Percentiles rank a stretch among this genome's conserved stretches.
These are phyloP conservation scores for Asterella californica DNA, from an alignment of 225 moss, liverwort and hornwort genomes.

Conservation along the genomic window DNA sequence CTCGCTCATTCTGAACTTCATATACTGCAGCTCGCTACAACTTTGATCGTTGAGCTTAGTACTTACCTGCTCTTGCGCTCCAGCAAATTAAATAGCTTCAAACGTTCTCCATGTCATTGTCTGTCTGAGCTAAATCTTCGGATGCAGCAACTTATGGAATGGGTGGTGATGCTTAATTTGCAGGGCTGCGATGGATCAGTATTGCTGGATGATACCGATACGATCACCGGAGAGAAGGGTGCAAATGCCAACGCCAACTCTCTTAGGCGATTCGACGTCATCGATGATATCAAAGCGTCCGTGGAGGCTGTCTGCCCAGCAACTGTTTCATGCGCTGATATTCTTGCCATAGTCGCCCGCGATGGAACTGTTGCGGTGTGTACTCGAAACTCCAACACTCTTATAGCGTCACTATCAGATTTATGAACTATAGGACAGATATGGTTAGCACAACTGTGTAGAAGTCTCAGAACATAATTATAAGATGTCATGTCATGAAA, in stretches of 20 bases:
- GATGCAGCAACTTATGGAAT: no score
- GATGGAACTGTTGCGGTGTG: constrained; percentile 14
- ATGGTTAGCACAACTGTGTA: no score
- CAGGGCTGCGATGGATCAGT: constrained; percentile 29
- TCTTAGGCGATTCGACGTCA: constrained; percentile 1
- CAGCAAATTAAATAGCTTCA: no score
- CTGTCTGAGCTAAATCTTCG: no score
- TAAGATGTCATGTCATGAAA: neutral
- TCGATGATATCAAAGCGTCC: constrained; percentile 15
- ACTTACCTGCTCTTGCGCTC: no score
- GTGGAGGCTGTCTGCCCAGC: constrained; percentile 12
- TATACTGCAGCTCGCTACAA: no score
- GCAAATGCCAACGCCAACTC: constrained; percentile 12
- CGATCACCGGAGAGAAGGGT: constrained; percentile 9
- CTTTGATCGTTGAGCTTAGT: no score
- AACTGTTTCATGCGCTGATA: constrained; percentile 17
- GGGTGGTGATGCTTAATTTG: neutral
- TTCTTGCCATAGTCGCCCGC: constrained; percentile 17
- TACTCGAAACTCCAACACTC: neutral
- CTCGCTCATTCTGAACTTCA: no score
- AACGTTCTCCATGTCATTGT: no score
- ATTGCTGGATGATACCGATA: constrained; percentile 10
- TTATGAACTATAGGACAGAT: neutral
- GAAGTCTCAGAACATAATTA: no score
- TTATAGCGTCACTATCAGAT: neutral